Base-by-base conservation (phyloP, 2,329 filamentous ascomycete species). In the Paraphoma chrysanthemicola region DNA sequence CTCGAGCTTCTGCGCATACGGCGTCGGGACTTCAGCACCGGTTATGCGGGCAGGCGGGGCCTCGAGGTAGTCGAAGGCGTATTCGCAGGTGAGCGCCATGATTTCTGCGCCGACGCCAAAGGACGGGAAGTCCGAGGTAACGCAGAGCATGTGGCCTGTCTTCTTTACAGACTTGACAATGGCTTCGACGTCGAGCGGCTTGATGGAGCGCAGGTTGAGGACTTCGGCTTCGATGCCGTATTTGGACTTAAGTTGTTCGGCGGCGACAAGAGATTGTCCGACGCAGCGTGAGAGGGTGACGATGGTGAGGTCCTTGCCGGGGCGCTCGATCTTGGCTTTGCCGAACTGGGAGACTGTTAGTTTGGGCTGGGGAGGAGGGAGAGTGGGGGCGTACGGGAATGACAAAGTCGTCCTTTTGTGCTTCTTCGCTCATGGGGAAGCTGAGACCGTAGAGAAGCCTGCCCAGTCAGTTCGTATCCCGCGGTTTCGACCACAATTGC, bases 111-210 rank as follows among this genome's bases (percentile, higher is more conserved):
- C 87, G 68, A 99, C 92, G 77, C 95, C 95, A 76, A 93, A 99
- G 73, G 92, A 91, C 62, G 95, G 95, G 87, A 93, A 99, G 64
- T 94, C 95, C 54, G 93, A 97, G 82, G 98, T 94, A 68, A 99
- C 92, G 42, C 88, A 88, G 78, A 99, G 86, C 62, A 99, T 87
- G 74, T 90, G 91, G 78, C 91, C 90, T 16, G 95, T 99, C 90
- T 99, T 99, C 91, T 99, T 98, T 77, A 99, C 89, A 11, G 93
- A 97, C 79, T 96, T 93, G 80, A 98, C 85, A 73, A 99, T 98
- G 66, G 92, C 86, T 80, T 98, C 93, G 57, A 99, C 86, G 74
- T 99, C 95, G 66, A 99, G 86, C 43, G 95, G 95, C 86, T 98
- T 99, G 82, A 99, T 83, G 68, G 93, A 97, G 73, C 95, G 93